Conservation (phyloP, 2,329 filamentous ascomycete species). For the Fusarium tanahbumbuense region DNA sequence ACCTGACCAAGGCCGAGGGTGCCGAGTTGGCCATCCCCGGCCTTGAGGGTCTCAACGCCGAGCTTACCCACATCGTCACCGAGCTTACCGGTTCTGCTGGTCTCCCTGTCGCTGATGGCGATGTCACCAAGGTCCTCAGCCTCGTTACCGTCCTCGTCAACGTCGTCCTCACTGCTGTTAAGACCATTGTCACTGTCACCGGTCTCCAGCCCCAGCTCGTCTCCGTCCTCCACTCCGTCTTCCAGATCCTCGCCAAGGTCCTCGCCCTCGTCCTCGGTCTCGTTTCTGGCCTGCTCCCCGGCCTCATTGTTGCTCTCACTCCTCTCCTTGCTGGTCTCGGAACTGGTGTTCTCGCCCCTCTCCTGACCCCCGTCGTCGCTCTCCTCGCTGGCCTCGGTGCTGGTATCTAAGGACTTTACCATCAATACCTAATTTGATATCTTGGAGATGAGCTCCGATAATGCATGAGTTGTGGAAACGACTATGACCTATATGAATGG, state of each 20-base stretch:
- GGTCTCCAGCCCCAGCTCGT: conserved; percentile 43
- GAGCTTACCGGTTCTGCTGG: conserved; percentile 39
- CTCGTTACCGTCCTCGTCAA: conserved; percentile 38
- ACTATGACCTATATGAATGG: neutral
- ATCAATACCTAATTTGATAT: neutral
- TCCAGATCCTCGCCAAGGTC: conserved; percentile 45
- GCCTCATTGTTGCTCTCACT: conserved; percentile 40
- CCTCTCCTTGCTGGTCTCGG: conserved; percentile 46
- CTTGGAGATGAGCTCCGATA: neutral
- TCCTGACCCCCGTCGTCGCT: conserved; percentile 43
- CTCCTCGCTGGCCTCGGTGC: conserved; percentile 41
- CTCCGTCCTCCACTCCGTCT: conserved; percentile 46
- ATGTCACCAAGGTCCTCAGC: conserved; percentile 43
- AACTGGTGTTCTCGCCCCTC: conserved; percentile 42
- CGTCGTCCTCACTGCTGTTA: conserved; percentile 41
- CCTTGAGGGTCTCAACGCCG: conserved; percentile 34
- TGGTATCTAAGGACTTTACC: neutral
- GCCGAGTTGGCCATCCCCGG: conserved; percentile 20
- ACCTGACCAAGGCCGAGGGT: conserved; percentile 40
- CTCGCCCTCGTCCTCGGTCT: conserved; percentile 42
- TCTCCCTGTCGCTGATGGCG: conserved; percentile 35
- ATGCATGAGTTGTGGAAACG: neutral
- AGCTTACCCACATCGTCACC: conserved; percentile 43
- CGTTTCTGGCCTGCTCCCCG: conserved; percentile 41
- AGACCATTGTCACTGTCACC: conserved; percentile 38